These are phyloP conservation scores for Xylaria longipes DNA, from an alignment of 495 filamentous ascomycete genomes.

Conservation along the genomic window DNA sequence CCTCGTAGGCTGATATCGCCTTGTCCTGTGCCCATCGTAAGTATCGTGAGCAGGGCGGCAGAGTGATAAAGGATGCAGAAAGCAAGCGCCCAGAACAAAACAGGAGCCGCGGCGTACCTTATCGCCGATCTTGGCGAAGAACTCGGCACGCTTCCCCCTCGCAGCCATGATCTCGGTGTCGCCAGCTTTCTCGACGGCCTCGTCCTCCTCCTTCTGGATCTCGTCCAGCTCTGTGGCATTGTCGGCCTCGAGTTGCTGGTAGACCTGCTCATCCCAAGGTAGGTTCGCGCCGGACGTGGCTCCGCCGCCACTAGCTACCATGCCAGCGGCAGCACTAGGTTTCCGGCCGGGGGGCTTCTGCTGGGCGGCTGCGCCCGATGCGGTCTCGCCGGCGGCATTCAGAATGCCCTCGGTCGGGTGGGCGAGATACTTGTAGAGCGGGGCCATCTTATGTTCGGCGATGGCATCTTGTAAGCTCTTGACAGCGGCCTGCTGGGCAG, in stretches of 20 bases:
- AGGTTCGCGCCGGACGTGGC: conserved; percentile 67
- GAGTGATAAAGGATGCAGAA: neutral
- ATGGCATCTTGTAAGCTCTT: conserved; percentile 93
- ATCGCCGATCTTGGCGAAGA: conserved; percentile 91
- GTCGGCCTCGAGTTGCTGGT: conserved; percentile 81
- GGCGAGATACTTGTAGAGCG: conserved; percentile 92
- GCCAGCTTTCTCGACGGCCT: conserved; percentile 91
- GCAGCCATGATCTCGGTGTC: conserved; percentile 95
- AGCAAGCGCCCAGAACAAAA: neutral
- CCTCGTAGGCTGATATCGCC: conserved; percentile 89
- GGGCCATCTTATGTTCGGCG: conserved; percentile 92
- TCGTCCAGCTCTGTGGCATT: conserved; percentile 89
- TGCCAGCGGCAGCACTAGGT: conserved; percentile 67
- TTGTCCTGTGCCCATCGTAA: conserved; percentile 68
- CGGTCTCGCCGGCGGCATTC: conserved; percentile 76
- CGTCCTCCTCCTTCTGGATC: conserved; percentile 95
- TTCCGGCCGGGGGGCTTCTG: conserved; percentile 60
- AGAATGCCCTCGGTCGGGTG: conserved; percentile 92
- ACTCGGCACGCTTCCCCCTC: conserved; percentile 91
- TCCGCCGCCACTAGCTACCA: conserved; percentile 67
- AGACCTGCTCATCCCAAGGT: conserved; percentile 89
- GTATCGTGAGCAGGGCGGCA: conserved; percentile 25
- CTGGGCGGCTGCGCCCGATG: conserved; percentile 59
- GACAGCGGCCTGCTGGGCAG: conserved; percentile 73
- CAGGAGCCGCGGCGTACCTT: conserved; percentile 67